A percentile compares a stretch with the other conserved stretches of the same genome.
Evolutionary conservation across 139 green algal species (phyloP).

Genomic region (Chlamydomonas schloesseri): DNA sequence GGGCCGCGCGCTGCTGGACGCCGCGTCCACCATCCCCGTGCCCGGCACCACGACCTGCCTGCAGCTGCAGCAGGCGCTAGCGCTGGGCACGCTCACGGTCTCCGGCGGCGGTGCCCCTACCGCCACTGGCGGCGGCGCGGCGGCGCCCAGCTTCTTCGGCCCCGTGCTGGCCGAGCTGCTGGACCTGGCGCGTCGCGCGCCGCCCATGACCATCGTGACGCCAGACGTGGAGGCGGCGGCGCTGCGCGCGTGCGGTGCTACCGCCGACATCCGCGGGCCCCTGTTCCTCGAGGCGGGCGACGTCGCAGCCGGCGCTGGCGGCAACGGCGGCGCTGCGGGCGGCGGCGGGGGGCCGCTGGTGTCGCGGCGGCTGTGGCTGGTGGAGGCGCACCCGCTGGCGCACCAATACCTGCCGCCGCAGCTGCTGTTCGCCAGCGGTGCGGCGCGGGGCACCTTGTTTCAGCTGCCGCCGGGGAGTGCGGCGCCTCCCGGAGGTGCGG

Average conservation of each 20-base stretch:
- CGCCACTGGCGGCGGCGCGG: background rate
- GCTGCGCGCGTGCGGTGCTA: conserved; percentile 13
- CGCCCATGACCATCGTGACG: conserved; percentile 40
- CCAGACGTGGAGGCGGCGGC: conserved; percentile 22
- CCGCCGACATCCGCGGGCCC: conserved; percentile 36
- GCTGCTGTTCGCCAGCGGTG: conserved; percentile 1
- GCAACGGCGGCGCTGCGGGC: background rate
- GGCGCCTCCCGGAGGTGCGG: too few species aligned
- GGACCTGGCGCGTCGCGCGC: conserved; percentile 29
- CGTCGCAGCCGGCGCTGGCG: background rate
- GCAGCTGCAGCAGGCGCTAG: conserved; percentile 39
- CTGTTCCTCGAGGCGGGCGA: conserved; percentile 22
- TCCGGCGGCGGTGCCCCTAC: background rate
- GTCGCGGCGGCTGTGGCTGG: conserved; percentile 39
- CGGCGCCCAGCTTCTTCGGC: conserved; percentile 3
- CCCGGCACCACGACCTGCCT: conserved; percentile 38
- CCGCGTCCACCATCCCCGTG: conserved; percentile 30
- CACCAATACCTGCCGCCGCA: conserved; percentile 42
- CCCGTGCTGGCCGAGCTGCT: conserved; percentile 21
- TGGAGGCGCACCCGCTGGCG: conserved; percentile 33
- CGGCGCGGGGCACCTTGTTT: background rate
- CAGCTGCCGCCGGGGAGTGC: background rate
- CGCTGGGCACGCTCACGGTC: conserved; percentile 28
- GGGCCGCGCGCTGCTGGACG: conserved; percentile 28
- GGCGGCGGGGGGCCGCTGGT: background rate